phyloP scores from a whole-genome alignment of 2,329 filamentous ascomycete species.

The Fusarium pseudoanthophilum region DNA sequence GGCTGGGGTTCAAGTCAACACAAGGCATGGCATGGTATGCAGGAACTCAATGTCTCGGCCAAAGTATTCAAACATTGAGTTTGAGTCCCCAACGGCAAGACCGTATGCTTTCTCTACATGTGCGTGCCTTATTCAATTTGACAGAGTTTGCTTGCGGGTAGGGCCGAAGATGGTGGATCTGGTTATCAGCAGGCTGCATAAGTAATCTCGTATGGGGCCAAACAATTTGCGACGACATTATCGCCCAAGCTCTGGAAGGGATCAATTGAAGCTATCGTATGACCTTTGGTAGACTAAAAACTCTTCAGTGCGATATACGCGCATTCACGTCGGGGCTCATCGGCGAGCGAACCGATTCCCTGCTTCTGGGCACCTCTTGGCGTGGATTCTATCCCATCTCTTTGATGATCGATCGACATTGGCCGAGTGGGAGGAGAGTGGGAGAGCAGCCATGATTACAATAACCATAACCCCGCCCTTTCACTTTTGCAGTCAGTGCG shows the following conservation, averaged over 20 bases:
- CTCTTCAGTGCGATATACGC: too few species aligned
- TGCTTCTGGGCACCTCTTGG: not conserved
- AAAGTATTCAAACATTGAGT: not conserved
- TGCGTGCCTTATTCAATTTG: too few species aligned
- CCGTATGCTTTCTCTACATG: not conserved
- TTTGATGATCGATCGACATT: not conserved
- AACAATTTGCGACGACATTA: not conserved
- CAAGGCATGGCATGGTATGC: not conserved
- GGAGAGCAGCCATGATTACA: not conserved
- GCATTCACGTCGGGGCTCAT: not conserved
- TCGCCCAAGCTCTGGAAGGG: not conserved
- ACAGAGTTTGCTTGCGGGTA: not conserved
- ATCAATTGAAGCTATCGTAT: not conserved
- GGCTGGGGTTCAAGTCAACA: not conserved
- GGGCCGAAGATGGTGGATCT: not conserved
- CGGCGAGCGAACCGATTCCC: not conserved
- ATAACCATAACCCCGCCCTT: not conserved
- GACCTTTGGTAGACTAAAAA: not conserved
- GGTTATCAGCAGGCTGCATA: not conserved
- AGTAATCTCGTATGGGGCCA: not conserved
- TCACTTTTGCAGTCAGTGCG: not conserved
- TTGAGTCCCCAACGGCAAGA: not conserved
- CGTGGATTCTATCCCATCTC: not conserved
- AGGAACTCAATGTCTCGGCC: not conserved
- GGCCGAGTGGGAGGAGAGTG: constrained; percentile 8